These are phyloP conservation scores for Serendipita sp. DNA, from an alignment of 768 basidiomycete species.

Conservation along the genomic window DNA sequence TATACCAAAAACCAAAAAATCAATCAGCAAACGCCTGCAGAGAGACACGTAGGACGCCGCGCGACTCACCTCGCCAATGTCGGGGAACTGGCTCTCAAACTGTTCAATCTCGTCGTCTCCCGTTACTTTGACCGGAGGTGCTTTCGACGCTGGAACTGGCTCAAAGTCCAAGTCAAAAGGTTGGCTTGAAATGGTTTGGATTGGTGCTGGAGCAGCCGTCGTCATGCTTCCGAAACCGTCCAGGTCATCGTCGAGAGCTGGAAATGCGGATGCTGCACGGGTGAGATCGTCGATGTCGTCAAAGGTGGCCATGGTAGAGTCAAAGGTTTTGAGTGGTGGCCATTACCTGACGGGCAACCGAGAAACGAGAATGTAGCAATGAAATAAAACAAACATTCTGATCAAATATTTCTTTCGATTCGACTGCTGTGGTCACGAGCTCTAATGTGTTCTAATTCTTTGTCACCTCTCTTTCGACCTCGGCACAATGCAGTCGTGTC, in stretches of 20 bases:
- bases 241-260: slow-evolving; percentile 50
- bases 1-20: slow-evolving; percentile 7
- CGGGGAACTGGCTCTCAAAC: slow-evolving; percentile 77
- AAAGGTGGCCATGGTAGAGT: background rate
- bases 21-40: slow-evolving; percentile 7
- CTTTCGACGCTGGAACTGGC: slow-evolving; percentile 24
- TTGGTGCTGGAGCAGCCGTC: background rate
- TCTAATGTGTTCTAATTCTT: background rate
- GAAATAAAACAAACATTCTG: background rate
- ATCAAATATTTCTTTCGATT: too few species aligned
- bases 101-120: slow-evolving; percentile 74
- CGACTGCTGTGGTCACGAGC: too few species aligned
- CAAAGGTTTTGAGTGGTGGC: background rate
- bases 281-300: slow-evolving; percentile 65
- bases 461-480: background rate
- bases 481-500: background rate
- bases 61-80: slow-evolving; percentile 32
- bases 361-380: background rate
- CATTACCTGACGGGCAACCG: background rate
- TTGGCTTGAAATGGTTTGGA: slow-evolving; percentile 5
- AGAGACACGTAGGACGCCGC: background rate
- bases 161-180: slow-evolving; percentile 45
- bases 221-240: slow-evolving; percentile 44
- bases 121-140: slow-evolving; percentile 58
- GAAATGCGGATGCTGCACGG: slow-evolving; percentile 66